These are phyloP conservation scores for Pycnococcus provasolii DNA, from an alignment of 139 green algal species.

Conservation along the genomic window DNA sequence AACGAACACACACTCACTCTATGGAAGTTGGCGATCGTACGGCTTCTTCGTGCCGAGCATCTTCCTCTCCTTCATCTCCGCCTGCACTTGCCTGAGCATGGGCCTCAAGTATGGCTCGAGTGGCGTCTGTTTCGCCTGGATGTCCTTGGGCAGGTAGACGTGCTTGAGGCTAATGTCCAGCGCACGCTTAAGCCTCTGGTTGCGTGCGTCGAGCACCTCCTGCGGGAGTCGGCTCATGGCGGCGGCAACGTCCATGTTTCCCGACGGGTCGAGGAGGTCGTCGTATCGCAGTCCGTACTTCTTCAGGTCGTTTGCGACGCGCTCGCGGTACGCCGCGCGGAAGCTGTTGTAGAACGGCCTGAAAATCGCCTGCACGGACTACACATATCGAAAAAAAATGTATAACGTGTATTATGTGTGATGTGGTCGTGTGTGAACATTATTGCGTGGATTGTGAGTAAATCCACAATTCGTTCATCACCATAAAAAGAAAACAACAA, in stretches of 20 bases:
- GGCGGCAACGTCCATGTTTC: constrained; percentile 84
- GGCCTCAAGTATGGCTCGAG: constrained; percentile 37
- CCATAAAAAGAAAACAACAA: too few relatives aligned
- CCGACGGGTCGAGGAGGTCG: constrained; percentile 81
- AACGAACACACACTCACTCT: neutral
- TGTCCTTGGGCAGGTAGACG: constrained; percentile 62
- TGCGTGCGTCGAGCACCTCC: constrained; percentile 74
- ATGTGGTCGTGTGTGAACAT: too few relatives aligned
- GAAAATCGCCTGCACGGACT: too few relatives aligned
- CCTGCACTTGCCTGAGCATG: constrained; percentile 40
- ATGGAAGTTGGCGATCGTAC: constrained; percentile 62
- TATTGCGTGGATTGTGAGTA: too few relatives aligned
- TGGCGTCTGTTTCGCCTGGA: constrained; percentile 77
- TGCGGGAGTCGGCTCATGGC: constrained; percentile 76
- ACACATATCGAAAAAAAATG: too few relatives aligned
- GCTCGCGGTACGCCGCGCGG: constrained; percentile 13
- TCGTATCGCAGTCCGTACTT: constrained; percentile 91
- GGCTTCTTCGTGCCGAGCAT: constrained; percentile 35
- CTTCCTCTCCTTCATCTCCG: constrained; percentile 27
- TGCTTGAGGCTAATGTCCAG: constrained; percentile 88
- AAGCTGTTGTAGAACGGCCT: too few relatives aligned
- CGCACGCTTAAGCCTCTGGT: constrained; percentile 83
- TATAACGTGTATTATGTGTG: too few relatives aligned
- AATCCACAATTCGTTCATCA: too few relatives aligned
- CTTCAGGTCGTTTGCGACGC: constrained; percentile 55